Evolutionary conservation across 1,139 yeast genomes (phyloP).

Genomic region (Blastobotrys petasosporus): DNA sequence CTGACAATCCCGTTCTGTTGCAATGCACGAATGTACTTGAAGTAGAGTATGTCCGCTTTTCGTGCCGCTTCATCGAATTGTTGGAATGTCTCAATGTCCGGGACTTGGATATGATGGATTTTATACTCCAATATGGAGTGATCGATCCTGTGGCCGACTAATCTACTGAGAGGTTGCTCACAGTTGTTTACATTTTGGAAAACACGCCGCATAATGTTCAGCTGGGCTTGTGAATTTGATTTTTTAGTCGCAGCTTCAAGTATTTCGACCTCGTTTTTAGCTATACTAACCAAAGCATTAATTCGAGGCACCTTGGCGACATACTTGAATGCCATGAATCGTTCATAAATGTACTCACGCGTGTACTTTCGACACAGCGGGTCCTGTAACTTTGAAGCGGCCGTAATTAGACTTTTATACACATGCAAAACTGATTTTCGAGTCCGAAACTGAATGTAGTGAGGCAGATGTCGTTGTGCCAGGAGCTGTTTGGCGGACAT

Average conservation of each 20-base stretch:
- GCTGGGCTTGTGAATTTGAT: conserved; percentile 7
- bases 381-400: conserved; percentile 17
- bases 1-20: conserved; percentile 9
- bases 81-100: conserved; percentile 10
- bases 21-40: conserved; percentile 18
- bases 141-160: conserved; percentile 14
- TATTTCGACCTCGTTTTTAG: conserved; percentile 10
- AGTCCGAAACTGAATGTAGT: conserved; percentile 15
- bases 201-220: conserved; percentile 15
- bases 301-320: conserved; percentile 15
- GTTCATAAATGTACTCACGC: conserved; percentile 17
- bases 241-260: conserved; percentile 3
- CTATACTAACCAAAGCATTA: conserved; percentile 16
- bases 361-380: conserved; percentile 23
- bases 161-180: conserved; percentile 20
- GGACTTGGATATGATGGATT: conserved; percentile 18
- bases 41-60: conserved; percentile 13
- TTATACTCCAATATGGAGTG: conserved; percentile 11
- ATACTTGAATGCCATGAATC: conserved; percentile 20
- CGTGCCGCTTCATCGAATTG: conserved; percentile 9
- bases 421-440: conserved; percentile 14
- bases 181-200: conserved; percentile 13
- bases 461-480: conserved; percentile 20
- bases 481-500: background rate
- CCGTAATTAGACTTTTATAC: conserved; percentile 18